Percentiles rank a stretch among this genome's conserved stretches.
Conservation (phyloP, 495 filamentous ascomycete species). For the Penicillium longicatenatum region DNA sequence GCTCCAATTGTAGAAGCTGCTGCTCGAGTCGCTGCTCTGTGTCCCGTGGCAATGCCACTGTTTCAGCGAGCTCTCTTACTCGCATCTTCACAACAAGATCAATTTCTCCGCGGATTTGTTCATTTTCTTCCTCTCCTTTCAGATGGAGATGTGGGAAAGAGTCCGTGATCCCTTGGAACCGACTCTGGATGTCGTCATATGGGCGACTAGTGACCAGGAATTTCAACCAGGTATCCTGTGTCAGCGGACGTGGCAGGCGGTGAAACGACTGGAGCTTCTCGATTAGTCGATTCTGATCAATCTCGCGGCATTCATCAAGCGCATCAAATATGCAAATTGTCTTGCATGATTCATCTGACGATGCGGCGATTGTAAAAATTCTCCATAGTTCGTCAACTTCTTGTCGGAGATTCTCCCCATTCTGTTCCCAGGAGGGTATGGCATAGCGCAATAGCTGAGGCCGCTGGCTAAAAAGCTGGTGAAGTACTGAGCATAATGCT, state of each 20-base stretch:
- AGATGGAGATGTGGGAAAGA: constrained; percentile 33
- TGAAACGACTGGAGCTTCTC: constrained; percentile 21
- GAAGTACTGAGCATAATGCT: constrained; percentile 41
- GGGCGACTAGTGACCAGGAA: constrained; percentile 49
- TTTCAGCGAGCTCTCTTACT: constrained; percentile 29
- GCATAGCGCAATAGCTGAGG: constrained; percentile 30
- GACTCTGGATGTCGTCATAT: constrained; percentile 34
- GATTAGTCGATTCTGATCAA: constrained; percentile 24
- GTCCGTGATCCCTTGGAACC: constrained; percentile 21
- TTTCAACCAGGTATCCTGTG: constrained; percentile 34
- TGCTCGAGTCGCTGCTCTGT: constrained; percentile 13
- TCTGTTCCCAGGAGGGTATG: constrained; percentile 25
- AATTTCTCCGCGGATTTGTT: constrained; percentile 38
- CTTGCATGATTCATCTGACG: constrained; percentile 17
- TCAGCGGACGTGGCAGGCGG: background rate
- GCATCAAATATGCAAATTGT: constrained; percentile 44
- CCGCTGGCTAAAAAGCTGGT: constrained; percentile 39
- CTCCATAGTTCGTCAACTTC: constrained; percentile 33
- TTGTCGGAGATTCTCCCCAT: constrained; percentile 23
- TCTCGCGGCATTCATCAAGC: constrained; percentile 40
- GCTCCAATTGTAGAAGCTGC: constrained; percentile 32
- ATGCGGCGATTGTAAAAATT: constrained; percentile 25
- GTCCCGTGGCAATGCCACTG: constrained; percentile 7
- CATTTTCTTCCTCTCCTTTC: constrained; percentile 37
- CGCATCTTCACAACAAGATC: constrained; percentile 34